Percentiles rank a stretch among this genome's conserved stretches.
Evolutionary conservation across 192 early-diverging fungal genomes (phyloP).

Genomic region (Entomortierella parvispora): DNA sequence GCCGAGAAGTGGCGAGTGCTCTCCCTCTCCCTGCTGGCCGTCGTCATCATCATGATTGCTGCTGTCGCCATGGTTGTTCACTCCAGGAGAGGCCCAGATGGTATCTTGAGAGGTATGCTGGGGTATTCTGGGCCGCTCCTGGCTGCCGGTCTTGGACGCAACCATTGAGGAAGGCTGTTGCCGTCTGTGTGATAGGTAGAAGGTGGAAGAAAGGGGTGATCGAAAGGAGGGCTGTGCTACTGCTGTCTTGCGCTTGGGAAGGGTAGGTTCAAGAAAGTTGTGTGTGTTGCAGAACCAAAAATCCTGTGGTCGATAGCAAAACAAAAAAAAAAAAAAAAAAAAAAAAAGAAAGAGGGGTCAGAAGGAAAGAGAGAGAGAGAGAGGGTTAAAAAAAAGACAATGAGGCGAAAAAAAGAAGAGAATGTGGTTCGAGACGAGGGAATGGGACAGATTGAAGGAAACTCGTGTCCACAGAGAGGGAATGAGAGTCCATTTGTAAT

Average conservation of each 20-base stretch:
- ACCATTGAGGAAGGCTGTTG: not conserved
- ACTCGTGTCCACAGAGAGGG: not conserved
- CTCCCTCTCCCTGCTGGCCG: not conserved
- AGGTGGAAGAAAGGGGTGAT: not conserved
- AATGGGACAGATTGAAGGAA: not conserved
- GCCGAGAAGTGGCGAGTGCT: not conserved
- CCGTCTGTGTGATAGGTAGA: not conserved
- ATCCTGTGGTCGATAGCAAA: no score
- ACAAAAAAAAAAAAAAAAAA: no score
- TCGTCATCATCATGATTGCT: not conserved
- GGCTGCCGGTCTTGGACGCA: not conserved
- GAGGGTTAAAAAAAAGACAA: not conserved
- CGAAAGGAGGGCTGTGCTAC: not conserved
- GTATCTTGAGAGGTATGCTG: not conserved
- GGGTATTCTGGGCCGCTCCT: not conserved
- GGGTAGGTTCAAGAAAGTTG: not conserved
- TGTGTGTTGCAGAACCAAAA: not conserved
- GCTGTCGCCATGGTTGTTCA: not conserved
- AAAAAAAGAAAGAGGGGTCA: not conserved
- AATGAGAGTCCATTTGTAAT: slow-evolving; percentile 9
- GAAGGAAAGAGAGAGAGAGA: not conserved
- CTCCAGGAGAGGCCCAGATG: slow-evolving; percentile 7
- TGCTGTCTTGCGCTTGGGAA: not conserved
- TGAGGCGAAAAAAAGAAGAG: not conserved
- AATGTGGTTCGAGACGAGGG: not conserved